Conservation (phyloP, 257 asterid genomes). For the Knoxia roxburghii region DNA sequence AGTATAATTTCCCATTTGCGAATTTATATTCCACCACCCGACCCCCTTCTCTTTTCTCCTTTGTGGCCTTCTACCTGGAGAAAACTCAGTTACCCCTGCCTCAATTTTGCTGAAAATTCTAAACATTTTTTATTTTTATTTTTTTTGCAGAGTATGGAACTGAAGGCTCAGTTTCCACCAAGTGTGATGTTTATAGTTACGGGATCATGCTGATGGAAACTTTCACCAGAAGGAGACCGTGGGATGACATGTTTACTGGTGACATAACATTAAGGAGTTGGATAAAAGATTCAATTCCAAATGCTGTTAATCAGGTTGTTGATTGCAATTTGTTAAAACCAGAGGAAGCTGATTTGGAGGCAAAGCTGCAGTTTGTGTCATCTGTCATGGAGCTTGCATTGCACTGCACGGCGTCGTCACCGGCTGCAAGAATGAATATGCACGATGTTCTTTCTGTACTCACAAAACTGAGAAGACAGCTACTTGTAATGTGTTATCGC, state of each 20-base stretch:
- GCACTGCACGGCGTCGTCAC: neutral
- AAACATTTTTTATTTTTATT: too few relatives aligned
- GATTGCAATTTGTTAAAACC: constrained; percentile 1
- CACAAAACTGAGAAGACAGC: neutral
- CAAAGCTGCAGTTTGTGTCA: neutral
- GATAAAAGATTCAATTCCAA: neutral
- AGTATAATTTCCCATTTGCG: too few relatives aligned
- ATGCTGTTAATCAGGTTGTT: neutral
- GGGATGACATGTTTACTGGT: constrained; percentile 11
- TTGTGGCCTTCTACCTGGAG: neutral
- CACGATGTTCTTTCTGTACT: constrained; percentile 1
- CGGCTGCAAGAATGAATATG: neutral
- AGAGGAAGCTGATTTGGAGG: neutral
- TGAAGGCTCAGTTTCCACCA: constrained; percentile 12
- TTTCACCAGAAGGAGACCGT: constrained; percentile 8
- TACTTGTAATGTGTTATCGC: neutral
- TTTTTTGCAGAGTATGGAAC: constrained; percentile 9
- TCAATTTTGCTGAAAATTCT: neutral
- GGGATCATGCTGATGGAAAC: constrained; percentile 16
- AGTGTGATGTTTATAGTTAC: constrained; percentile 7
- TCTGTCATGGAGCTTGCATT: constrained; percentile 4
- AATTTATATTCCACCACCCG: too few relatives aligned
- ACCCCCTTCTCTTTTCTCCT: too few relatives aligned
- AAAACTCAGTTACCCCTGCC: too few relatives aligned
- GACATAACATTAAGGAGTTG: constrained; percentile 2